phyloP scores from a whole-genome alignment of 306 rosid species.

The Abrus pulchellus region DNA sequence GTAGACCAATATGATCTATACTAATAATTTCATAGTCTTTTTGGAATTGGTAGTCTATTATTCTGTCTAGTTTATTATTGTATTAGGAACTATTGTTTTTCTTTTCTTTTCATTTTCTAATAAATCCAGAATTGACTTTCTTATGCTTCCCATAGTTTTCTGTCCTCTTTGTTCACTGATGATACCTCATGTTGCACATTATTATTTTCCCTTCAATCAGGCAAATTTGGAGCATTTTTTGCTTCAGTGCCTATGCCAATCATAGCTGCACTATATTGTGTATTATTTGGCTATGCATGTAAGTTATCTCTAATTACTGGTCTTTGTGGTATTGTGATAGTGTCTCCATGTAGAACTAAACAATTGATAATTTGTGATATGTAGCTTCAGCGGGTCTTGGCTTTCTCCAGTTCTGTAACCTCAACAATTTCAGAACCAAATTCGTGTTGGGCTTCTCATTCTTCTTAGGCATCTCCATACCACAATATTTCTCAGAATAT shows the following conservation, averaged over 20 bases:
- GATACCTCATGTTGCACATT: slow-evolving; percentile 8
- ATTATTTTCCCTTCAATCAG: slow-evolving; percentile 49
- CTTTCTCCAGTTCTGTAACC: slow-evolving; percentile 87
- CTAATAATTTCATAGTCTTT: slow-evolving; percentile 1
- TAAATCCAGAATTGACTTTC: slow-evolving; percentile 10
- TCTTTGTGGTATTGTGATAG: background rate
- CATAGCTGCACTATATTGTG: slow-evolving; percentile 77
- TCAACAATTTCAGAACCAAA: slow-evolving; percentile 83
- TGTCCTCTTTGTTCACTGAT: slow-evolving; percentile 2
- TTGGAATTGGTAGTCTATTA: background rate
- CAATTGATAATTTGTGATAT: slow-evolving; percentile 3
- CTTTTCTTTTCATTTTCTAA: background rate
- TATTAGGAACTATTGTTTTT: background rate
- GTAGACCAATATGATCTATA: background rate
- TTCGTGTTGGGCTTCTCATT: slow-evolving; percentile 79
- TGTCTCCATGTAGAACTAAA: background rate
- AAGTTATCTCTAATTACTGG: slow-evolving; percentile 38
- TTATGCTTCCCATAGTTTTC: background rate
- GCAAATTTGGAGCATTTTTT: slow-evolving; percentile 84
- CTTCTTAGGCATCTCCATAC: slow-evolving; percentile 83
- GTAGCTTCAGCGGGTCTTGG: slow-evolving; percentile 87
- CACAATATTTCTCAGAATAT: slow-evolving; percentile 86
- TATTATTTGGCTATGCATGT: slow-evolving; percentile 84
- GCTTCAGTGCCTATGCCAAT: slow-evolving; percentile 85
- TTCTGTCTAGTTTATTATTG: background rate